Conservation (phyloP, 2,329 filamentous ascomycete genomes). For the Fusarium albidum region DNA sequence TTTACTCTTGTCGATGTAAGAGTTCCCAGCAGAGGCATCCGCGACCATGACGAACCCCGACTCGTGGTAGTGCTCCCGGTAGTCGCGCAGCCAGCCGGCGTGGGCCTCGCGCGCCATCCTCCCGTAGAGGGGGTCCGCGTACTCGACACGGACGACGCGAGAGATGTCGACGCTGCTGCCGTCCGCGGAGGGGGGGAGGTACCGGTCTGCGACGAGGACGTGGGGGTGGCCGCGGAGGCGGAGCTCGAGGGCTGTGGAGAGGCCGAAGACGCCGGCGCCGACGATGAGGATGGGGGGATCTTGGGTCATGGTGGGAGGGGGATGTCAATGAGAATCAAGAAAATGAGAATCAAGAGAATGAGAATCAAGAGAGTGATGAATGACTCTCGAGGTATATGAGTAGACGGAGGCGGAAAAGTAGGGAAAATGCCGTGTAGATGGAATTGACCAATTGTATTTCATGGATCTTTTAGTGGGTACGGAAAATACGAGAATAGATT, state of each 20-base stretch:
- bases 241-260: conserved; percentile 59
- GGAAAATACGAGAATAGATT: not conserved
- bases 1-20: conserved; percentile 35
- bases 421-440: conserved; percentile 15
- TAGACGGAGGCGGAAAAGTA: conserved; percentile 12
- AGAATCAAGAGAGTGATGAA: too few relatives aligned
- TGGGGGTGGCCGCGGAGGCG: conserved; percentile 51
- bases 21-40: conserved; percentile 21
- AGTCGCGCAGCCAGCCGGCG: conserved; percentile 39
- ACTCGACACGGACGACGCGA: conserved; percentile 61
- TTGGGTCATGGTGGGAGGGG: conserved; percentile 27
- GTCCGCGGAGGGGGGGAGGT: conserved; percentile 46
- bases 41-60: conserved; percentile 45
- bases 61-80: conserved; percentile 42
- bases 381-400: too few relatives aligned
- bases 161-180: conserved; percentile 53
- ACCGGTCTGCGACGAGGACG: conserved; percentile 56
- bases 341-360: too few relatives aligned
- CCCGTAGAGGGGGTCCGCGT: conserved; percentile 69
- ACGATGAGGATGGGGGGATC: conserved; percentile 46
- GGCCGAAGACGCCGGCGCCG: conserved; percentile 59
- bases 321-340: too few relatives aligned
- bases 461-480: conserved; percentile 21
- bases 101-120: conserved; percentile 57
- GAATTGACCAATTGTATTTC: conserved; percentile 28